These are phyloP conservation scores for Debaryomyces tyrocola DNA, from an alignment of 805 yeast species.

Conservation along the genomic window DNA sequence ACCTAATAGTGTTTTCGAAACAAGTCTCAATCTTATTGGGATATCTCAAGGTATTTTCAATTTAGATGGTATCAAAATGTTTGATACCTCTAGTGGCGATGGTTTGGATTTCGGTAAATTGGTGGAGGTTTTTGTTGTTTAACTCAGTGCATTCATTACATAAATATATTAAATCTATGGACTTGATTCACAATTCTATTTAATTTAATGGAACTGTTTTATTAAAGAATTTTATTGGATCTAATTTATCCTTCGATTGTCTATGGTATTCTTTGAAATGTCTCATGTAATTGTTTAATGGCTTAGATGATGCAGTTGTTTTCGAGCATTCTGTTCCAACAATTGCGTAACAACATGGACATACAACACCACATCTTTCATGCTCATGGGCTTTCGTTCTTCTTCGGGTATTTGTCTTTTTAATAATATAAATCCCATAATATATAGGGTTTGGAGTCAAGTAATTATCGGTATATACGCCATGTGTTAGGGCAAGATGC, in stretches of 20 bases:
- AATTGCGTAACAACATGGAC: slow-evolving; percentile 14
- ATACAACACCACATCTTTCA: slow-evolving; percentile 22
- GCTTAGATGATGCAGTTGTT: slow-evolving; percentile 2
- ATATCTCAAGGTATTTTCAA: slow-evolving; percentile 64
- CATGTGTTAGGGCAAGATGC: slow-evolving; percentile 34
- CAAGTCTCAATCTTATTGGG: slow-evolving; percentile 60
- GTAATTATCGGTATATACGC: slow-evolving; percentile 26
- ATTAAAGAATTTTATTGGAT: slow-evolving; percentile 2
- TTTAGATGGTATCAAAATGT: slow-evolving; percentile 62
- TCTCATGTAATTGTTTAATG: slow-evolving; percentile 6
- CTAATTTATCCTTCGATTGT: slow-evolving; percentile 2
- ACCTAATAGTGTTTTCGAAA: slow-evolving; percentile 62
- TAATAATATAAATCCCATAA: slow-evolving; percentile 18
- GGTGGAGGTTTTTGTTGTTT: slow-evolving; percentile 63
- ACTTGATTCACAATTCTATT: background rate
- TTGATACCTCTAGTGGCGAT: slow-evolving; percentile 65
- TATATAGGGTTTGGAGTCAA: slow-evolving; percentile 24
- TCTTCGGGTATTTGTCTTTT: slow-evolving; percentile 16
- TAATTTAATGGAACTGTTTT: background rate
- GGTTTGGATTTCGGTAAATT: slow-evolving; percentile 68
- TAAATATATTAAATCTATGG: background rate
- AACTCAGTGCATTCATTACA: slow-evolving; percentile 1
- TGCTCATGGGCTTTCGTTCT: slow-evolving; percentile 20
- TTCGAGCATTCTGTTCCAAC: slow-evolving; percentile 7
- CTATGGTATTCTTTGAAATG: slow-evolving; percentile 6